Conservation (phyloP, 495 filamentous ascomycete species). For the Penicillium manginii region DNA sequence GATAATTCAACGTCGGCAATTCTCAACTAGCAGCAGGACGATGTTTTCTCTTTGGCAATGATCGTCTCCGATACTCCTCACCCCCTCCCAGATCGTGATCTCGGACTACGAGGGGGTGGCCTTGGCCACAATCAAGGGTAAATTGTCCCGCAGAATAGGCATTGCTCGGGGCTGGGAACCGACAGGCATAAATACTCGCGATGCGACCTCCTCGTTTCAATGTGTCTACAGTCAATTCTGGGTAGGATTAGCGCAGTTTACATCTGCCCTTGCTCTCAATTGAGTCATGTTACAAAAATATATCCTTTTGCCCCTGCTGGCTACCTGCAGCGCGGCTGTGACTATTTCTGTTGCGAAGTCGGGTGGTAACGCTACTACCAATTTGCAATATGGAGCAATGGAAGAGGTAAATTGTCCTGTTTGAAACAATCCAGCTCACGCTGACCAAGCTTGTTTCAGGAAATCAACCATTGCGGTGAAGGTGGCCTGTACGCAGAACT, state of each 20-base stretch:
- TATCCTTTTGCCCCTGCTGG: conserved; percentile 34
- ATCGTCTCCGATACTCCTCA: conserved; percentile 4
- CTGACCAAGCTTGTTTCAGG: conserved; percentile 35
- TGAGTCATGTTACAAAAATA: conserved; percentile 28
- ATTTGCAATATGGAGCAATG: conserved; percentile 62
- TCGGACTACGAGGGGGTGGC: not conserved
- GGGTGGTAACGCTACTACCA: conserved; percentile 55
- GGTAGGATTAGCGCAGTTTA: conserved; percentile 10
- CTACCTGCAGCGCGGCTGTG: conserved; percentile 32
- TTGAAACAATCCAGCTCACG: not conserved
- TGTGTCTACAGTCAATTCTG: not conserved
- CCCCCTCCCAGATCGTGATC: not conserved
- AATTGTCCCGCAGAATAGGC: not conserved
- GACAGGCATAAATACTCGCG: conserved; percentile 12
- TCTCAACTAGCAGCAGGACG: not conserved
- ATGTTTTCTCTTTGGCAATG: conserved; percentile 6
- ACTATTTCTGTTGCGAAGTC: conserved; percentile 47
- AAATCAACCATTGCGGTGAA: conserved; percentile 76
- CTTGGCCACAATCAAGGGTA: not conserved
- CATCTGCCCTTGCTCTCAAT: conserved; percentile 4
- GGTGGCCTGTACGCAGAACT: conserved; percentile 78
- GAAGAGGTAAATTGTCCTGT: conserved; percentile 47
- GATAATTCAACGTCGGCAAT: conserved; percentile 12
- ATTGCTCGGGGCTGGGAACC: not conserved
- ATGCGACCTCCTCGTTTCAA: not conserved